Base-by-base conservation (phyloP, 331 rosid species). In the Acacia concinna region DNA sequence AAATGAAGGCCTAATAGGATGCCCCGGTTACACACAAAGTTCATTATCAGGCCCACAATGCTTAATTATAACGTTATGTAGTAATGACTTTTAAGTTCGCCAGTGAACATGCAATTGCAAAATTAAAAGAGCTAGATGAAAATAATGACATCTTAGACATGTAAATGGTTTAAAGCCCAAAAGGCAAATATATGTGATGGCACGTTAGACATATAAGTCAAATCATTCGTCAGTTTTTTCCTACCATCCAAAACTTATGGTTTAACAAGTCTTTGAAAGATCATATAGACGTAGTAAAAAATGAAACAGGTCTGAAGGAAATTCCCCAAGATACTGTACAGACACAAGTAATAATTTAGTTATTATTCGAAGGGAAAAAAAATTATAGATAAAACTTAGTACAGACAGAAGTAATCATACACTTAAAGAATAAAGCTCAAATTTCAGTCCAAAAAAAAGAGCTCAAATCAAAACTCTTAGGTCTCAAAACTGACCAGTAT, bases 381-480 rank as follows among this genome's bases (percentile, higher is more conserved):
- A 34, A 25, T 23, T 54, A 57, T 2, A 35, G 17, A 46, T 44
- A 49, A 78, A 79, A 79, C 78, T 59, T 12, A 40, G 78, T 27
- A 44, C 18, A 31, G 8, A 41, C 62, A 49, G 38, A 37, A 68
- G 59, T 7, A 6, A 49, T 74, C 78, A 78, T 51, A 59, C 34
- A 31, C 8, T 6, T 20, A 25, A 43, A 21, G 14, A 81, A 51
- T 11, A 77, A 32, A 63, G 11, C 65, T 67, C 28, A 28, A 72
- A 79, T 67, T n/a, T n/a, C n/a, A n/a, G n/a, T n/a, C n/a, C n/a
- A n/a, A n/a, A n/a, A n/a, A n/a, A n/a, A n/a, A n/a, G 40, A 63
- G 11, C 65, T 67, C 28, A 28, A 72, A 79, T 67, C n/a, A 21
- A 72, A 75, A 69, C 65, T 40, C 66, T 68, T 79, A 46, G 37